Evolutionary conservation across 169 alveolate species (phyloP).

Genomic region (Cryptosporidium baileyi): DNA sequence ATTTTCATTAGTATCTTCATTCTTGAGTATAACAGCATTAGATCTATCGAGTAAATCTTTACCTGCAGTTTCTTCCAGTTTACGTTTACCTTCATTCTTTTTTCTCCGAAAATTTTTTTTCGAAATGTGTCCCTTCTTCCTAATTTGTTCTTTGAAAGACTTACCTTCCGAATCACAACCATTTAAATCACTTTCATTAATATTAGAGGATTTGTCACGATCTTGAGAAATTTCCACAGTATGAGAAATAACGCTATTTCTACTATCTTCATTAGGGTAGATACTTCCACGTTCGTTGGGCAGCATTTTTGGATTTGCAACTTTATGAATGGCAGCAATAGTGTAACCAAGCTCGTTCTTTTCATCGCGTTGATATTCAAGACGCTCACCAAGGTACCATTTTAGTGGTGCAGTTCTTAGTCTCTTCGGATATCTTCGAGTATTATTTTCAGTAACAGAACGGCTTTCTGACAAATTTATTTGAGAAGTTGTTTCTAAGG

Average conservation of each 20-base stretch:
- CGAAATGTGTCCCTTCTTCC: not conserved
- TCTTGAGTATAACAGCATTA: conserved; percentile 39
- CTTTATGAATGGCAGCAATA: conserved; percentile 64
- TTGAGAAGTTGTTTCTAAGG: not conserved
- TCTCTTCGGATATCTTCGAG: conserved; percentile 49
- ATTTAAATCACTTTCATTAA: not conserved
- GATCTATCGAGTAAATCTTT: not conserved
- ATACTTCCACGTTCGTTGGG: conserved; percentile 69
- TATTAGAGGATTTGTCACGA: not conserved
- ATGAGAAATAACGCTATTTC: not conserved
- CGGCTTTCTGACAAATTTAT: not conserved
- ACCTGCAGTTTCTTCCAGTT: not conserved
- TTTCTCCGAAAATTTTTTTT: not conserved
- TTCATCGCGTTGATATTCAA: conserved; percentile 68
- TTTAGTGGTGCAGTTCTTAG: conserved; percentile 65
- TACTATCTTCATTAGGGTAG: conserved; percentile 5
- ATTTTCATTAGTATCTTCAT: conserved; percentile 6
- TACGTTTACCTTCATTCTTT: not conserved
- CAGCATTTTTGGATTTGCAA: conserved; percentile 64
- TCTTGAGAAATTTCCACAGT: not conserved
- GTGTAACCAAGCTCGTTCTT: conserved; percentile 59
- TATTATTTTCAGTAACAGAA: not conserved
- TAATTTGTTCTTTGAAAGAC: not conserved
- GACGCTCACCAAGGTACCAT: conserved; percentile 66
- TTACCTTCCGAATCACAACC: not conserved